Evolutionary conservation across 2,329 filamentous ascomycete species (phyloP), one percentile per base, ranked within the genome.

Genomic region (Balansia obtecta): DNA sequence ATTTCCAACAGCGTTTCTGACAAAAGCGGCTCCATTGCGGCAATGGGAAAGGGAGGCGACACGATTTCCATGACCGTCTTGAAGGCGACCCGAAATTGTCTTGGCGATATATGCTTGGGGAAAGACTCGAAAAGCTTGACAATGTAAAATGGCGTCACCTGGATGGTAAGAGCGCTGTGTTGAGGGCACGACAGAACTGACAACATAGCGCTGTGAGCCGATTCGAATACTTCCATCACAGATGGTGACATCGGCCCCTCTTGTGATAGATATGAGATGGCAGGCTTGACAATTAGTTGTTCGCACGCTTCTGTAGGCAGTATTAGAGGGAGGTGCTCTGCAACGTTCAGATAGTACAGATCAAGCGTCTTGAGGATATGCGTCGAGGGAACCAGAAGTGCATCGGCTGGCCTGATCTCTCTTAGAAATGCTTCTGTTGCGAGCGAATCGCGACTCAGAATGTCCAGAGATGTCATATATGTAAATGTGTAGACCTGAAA

Each of bases 1-100:
- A 94, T 82, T 61, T 96, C 89, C 12, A 95, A 73, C 1, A 95
- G 69, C 1, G 82, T 84, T 54, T 90, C 86, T 2, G 87, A 83
- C n/a, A 95, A 76, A 51, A 85, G 75, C 0, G 87, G 87, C 55
- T 93, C 83, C 5, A 76, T 76, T 45, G 79, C 81, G 34, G 85
- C 81, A 40, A 94, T 76, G 1, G 81, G 77, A 38, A 86, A 88
- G 0, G 89, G 90, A 2, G 89, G 88, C 2, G 85, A 83, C 11
- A 88, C 82, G 52, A 94, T 83, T 58, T 85, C 84, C 65, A 95
- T 80, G 44, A 95, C 72, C 1, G 88, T 91, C 63, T 85, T 87
- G 72, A 95, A 90, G 11, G 89, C 90, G 10, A 95, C 74, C 32
- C 89, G 80, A 71, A 96, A 95, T 63, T 96, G 90, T 15, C 89